Percentiles rank a stretch among this genome's conserved stretches.
These are phyloP conservation scores for Plicaturopsis crispa DNA, from an alignment of 768 basidiomycete species.

Conservation along the genomic window DNA sequence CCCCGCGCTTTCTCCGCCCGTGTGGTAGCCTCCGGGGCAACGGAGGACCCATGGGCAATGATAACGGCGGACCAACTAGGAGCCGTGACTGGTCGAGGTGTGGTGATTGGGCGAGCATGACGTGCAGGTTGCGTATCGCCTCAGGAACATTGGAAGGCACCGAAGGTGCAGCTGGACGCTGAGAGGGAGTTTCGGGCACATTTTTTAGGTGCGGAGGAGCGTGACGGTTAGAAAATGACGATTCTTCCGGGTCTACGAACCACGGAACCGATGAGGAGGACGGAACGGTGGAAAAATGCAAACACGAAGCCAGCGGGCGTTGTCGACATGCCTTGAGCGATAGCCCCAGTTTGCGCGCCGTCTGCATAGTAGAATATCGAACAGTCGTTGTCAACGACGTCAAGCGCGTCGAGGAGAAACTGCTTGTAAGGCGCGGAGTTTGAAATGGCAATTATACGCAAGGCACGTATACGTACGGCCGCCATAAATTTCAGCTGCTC, in stretches of 20 bases:
- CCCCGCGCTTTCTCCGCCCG: constrained; percentile 49
- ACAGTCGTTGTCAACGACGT: background rate
- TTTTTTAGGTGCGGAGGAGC: constrained; percentile 20
- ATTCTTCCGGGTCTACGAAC: constrained; percentile 55
- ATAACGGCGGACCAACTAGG: constrained; percentile 43
- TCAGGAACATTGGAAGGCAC: constrained; percentile 48
- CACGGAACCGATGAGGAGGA: constrained; percentile 34
- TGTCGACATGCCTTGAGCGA: too few relatives aligned
- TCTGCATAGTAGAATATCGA: too few relatives aligned
- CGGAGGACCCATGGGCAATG: constrained; percentile 48
- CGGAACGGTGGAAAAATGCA: background rate
- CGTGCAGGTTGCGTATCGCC: constrained; percentile 47
- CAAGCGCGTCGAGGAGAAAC: background rate
- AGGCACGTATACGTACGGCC: too few relatives aligned
- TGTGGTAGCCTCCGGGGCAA: constrained; percentile 58
- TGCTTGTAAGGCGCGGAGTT: background rate
- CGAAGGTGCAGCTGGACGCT: constrained; percentile 20
- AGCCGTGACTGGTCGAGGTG: constrained; percentile 58
- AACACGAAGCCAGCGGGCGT: too few relatives aligned
- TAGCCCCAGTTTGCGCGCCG: too few relatives aligned
- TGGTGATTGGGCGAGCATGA: constrained; percentile 51
- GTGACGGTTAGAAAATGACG: constrained; percentile 4
- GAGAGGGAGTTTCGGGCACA: constrained; percentile 18
- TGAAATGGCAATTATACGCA: too few relatives aligned
- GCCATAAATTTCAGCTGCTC: too few relatives aligned